A percentile compares a stretch with the other conserved stretches of the same genome.
These are phyloP conservation scores for Suhomyces sp. DNA, from an alignment of 805 yeast genomes.

Conservation along the genomic window DNA sequence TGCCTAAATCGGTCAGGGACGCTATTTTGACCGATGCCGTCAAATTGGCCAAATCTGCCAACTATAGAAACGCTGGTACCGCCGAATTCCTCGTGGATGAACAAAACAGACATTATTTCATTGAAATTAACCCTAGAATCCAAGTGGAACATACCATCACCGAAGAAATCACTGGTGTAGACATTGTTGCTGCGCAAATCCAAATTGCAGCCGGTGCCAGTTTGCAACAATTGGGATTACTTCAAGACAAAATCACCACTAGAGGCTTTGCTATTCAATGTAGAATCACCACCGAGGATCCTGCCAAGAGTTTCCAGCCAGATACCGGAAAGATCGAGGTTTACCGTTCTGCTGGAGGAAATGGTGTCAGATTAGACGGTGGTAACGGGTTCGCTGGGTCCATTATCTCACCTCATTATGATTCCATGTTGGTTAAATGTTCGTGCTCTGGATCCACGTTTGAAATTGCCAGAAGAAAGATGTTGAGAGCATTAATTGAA, in stretches of 20 bases:
- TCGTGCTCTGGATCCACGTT: constrained; percentile 95
- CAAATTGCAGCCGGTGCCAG: constrained; percentile 99
- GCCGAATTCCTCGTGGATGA: constrained; percentile 94
- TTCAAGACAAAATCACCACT: constrained; percentile 92
- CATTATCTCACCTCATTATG: constrained; percentile 94
- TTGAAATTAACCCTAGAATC: constrained; percentile 96
- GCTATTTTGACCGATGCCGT: constrained; percentile 95
- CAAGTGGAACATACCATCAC: constrained; percentile 99
- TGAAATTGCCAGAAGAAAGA: constrained; percentile 96
- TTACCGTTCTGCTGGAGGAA: constrained; percentile 98
- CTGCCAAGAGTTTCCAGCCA: constrained; percentile 94
- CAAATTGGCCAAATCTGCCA: constrained; percentile 80
- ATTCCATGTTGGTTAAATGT: constrained; percentile 97
- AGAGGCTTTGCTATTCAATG: constrained; percentile 99
- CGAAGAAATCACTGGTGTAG: constrained; percentile 98
- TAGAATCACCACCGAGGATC: constrained; percentile 98
- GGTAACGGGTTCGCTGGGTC: constrained; percentile 98
- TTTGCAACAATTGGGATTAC: constrained; percentile 82
- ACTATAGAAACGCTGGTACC: constrained; percentile 96
- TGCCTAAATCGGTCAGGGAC: constrained; percentile 80
- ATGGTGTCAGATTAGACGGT: constrained; percentile 98
- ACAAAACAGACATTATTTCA: constrained; percentile 93
- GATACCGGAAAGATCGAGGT: constrained; percentile 98
- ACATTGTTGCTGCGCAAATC: constrained; percentile 96
- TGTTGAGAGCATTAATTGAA: constrained; percentile 95